Percentiles rank a stretch among this genome's conserved stretches.
phyloP scores from a whole-genome alignment of 192 early-diverging fungal species.

The Umbelopsis vinacea region DNA sequence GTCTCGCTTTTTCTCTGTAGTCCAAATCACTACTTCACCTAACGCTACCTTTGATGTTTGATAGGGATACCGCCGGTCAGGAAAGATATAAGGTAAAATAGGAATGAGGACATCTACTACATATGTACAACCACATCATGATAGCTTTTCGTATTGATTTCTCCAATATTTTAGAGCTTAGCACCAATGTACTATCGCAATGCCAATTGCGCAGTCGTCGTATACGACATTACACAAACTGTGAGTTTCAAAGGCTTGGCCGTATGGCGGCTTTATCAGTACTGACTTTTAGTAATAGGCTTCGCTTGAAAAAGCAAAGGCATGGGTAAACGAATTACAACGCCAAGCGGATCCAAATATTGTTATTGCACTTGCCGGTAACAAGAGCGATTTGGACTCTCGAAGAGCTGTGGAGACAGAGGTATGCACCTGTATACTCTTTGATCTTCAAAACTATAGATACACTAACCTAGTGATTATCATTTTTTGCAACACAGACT shows the following conservation, averaged over 20 bases:
- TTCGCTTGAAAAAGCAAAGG: slow-evolving; percentile 71
- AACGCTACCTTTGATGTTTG: neutral
- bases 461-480: neutral
- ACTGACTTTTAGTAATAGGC: slow-evolving; percentile 41
- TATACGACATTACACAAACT: slow-evolving; percentile 77
- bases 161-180: slow-evolving; percentile 50
- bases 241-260: slow-evolving; percentile 39
- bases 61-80: slow-evolving; percentile 75
- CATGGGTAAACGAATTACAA: slow-evolving; percentile 77
- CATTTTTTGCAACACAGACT: slow-evolving; percentile 44
- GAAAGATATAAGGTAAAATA: slow-evolving; percentile 70
- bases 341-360: slow-evolving; percentile 75
- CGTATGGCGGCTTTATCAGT: neutral
- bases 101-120: neutral
- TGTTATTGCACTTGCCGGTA: slow-evolving; percentile 74
- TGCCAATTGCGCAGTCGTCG: slow-evolving; percentile 73
- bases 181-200: slow-evolving; percentile 79
- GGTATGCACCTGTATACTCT: slow-evolving; percentile 30
- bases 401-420: slow-evolving; percentile 72
- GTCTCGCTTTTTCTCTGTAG: neutral
- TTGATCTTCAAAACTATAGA: too few relatives aligned
- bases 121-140: neutral
- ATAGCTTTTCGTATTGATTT: neutral
- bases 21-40: too few relatives aligned
- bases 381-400: slow-evolving; percentile 66